Evolutionary conservation across 2,329 filamentous ascomycete species (phyloP).

Genomic region (Rugonectria rugulosa): DNA sequence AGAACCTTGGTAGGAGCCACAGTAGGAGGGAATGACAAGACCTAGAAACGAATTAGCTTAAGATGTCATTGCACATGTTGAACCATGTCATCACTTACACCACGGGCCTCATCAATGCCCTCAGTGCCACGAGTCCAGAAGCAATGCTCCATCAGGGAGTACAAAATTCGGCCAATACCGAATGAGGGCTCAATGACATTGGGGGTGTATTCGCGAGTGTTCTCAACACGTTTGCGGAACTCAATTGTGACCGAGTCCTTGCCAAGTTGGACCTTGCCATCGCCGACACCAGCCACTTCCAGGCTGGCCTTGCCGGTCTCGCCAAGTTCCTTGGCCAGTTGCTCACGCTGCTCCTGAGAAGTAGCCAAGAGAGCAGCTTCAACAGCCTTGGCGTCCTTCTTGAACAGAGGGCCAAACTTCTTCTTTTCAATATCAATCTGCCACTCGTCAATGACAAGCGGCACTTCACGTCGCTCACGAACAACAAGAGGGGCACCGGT

Average conservation of each 20-base stretch:
- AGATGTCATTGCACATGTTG: background rate
- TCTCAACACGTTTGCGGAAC: conserved; percentile 82
- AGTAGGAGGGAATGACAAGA: conserved; percentile 62
- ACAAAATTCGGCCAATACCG: conserved; percentile 93
- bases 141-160: conserved; percentile 90
- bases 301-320: conserved; percentile 78
- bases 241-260: conserved; percentile 85
- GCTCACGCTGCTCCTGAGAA: conserved; percentile 82
- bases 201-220: conserved; percentile 89
- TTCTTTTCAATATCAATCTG: conserved; percentile 90
- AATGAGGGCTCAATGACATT: conserved; percentile 98
- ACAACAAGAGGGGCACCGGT: conserved; percentile 88
- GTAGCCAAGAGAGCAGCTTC: conserved; percentile 80
- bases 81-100: conserved; percentile 65
- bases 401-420: conserved; percentile 94
- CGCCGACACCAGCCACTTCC: conserved; percentile 71
- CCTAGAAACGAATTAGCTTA: conserved; percentile 49
- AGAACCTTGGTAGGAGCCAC: conserved; percentile 96
- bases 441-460: conserved; percentile 85
- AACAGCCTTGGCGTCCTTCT: conserved; percentile 89
- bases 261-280: conserved; percentile 79
- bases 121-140: conserved; percentile 84
- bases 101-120: conserved; percentile 76
- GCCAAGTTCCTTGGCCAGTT: conserved; percentile 76
- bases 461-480: conserved; percentile 80